Percentiles rank a stretch among this genome's conserved stretches.
These are phyloP conservation scores for Lasiosphaeris hirsuta DNA, from an alignment of 495 filamentous ascomycete genomes.

Conservation along the genomic window DNA sequence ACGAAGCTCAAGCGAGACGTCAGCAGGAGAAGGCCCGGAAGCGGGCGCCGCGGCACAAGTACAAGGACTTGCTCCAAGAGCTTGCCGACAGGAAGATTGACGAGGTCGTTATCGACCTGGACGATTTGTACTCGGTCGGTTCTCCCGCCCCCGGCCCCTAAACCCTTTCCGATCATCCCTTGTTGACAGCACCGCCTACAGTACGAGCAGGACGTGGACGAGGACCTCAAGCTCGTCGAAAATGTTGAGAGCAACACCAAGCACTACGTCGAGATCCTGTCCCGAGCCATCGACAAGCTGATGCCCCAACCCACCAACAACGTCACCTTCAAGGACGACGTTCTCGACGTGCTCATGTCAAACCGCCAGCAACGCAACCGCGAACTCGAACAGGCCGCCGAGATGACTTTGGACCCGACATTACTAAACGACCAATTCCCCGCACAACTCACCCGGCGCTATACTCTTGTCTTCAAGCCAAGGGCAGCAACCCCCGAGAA, in stretches of 20 bases:
- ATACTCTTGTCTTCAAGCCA: conserved; percentile 94
- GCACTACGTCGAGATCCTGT: conserved; percentile 90
- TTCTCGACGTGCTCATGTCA: conserved; percentile 92
- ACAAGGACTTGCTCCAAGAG: conserved; percentile 85
- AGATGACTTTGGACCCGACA: conserved; percentile 61
- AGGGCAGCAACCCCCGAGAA: conserved; percentile 66
- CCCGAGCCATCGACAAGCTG: conserved; percentile 79
- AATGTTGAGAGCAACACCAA: conserved; percentile 88
- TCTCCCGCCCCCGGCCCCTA: not conserved
- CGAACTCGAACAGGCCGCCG: conserved; percentile 61
- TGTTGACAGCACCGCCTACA: conserved; percentile 31
- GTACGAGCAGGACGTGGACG: conserved; percentile 68
- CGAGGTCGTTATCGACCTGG: conserved; percentile 81
- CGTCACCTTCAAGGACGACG: conserved; percentile 92
- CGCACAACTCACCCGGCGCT: conserved; percentile 85
- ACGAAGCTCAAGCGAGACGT: conserved; percentile 51
- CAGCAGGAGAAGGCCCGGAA: conserved; percentile 41
- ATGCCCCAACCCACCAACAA: conserved; percentile 78
- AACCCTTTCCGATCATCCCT: not conserved
- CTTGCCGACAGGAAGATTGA: conserved; percentile 72
- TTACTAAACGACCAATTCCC: conserved; percentile 70
- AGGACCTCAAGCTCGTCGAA: conserved; percentile 72
- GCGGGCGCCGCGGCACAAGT: conserved; percentile 71
- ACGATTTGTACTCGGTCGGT: conserved; percentile 73
- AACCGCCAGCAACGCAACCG: conserved; percentile 86